phyloP scores from a whole-genome alignment of 768 basidiomycete genomes.

The Chiua virens region DNA sequence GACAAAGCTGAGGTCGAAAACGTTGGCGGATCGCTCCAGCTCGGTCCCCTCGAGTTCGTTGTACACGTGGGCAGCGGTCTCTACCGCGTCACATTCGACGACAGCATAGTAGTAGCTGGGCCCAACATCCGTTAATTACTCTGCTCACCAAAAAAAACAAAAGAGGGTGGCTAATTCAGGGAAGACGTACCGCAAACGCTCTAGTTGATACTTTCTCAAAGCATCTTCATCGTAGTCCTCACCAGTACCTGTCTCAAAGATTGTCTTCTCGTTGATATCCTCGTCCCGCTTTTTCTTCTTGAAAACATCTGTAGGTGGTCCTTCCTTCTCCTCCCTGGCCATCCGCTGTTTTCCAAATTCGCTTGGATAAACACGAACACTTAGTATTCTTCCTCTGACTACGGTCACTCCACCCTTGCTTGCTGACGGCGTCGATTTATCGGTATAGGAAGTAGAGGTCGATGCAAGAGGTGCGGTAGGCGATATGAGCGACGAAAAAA shows the following conservation, averaged over 20 bases:
- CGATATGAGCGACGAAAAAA: slow-evolving; percentile 85
- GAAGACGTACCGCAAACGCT: slow-evolving; percentile 74
- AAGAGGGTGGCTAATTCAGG: not conserved
- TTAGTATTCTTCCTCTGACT: slow-evolving; percentile 65
- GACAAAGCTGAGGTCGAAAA: slow-evolving; percentile 93
- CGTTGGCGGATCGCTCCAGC: slow-evolving; percentile 93
- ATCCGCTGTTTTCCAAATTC: slow-evolving; percentile 89
- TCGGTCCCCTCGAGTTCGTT: slow-evolving; percentile 92
- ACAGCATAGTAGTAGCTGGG: slow-evolving; percentile 93
- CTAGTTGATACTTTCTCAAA: slow-evolving; percentile 87
- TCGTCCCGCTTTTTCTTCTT: slow-evolving; percentile 57
- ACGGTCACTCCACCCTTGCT: slow-evolving; percentile 24
- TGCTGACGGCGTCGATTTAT: slow-evolving; percentile 11
- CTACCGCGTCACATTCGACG: slow-evolving; percentile 78
- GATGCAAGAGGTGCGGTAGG: slow-evolving; percentile 46
- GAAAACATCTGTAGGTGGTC: slow-evolving; percentile 86
- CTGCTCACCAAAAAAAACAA: not conserved
- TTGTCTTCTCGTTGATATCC: slow-evolving; percentile 61
- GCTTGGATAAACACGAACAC: slow-evolving; percentile 87
- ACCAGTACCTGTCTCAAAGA: slow-evolving; percentile 66
- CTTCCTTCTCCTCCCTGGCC: slow-evolving; percentile 84
- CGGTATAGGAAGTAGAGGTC: slow-evolving; percentile 22
- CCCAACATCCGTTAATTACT: slow-evolving; percentile 10
- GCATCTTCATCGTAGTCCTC: slow-evolving; percentile 88
- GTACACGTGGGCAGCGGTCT: slow-evolving; percentile 78